Evolutionary conservation across 1,284 basidiomycete genomes (phyloP), one percentile per base, ranked within the genome.

Genomic region (Takashimella koratensis): DNA sequence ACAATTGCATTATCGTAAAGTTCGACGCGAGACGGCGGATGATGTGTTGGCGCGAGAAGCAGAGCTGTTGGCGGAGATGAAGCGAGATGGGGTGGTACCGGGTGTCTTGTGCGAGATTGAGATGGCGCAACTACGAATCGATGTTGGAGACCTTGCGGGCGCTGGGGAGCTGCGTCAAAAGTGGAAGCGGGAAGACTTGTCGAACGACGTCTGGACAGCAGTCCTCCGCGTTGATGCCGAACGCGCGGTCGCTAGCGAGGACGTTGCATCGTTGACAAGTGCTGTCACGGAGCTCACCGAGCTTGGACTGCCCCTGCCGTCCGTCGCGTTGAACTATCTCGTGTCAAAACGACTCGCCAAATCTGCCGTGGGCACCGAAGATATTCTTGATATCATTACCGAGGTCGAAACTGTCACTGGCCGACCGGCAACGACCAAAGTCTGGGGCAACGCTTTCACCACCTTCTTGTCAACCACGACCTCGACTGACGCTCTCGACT

Each of bases 401-500:
- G 8, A 22, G 16, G 52, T 58, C n/a, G 56, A 59, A 36, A 49
- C 49, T 16, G 21, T 49, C 5, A 22, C 46, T 3, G 62, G 53
- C 1, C 43, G 42, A 25, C 23, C 30, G 6, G 51, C 60, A 4
- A 25, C 47, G 1, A 5, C 54, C 3, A 43, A 57, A 0, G 57
- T 56, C 16, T 68, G 66, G 66, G 55, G 1, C 47, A 49, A 2
- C 23, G 61, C 20, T 40, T 66, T 5, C 27, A 49, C 26, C 36
- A 49, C 16, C 47, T 60, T 11, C 43, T 60, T 4, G 45, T 43
- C 8, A 24, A 47, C n/a, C 21, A 23, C 3, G 24, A 24, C 8
- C 42, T 50, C 3, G 19, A 52, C 36, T 5, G 48, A 54, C 16
- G 20, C 58, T 2, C 25, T 61, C 12, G 49, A 62, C 48, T 20